Evolutionary conservation across 345 rosid species (phyloP), one percentile per base, ranked within the genome.

Genomic region (Raphanus raphanistrum): DNA sequence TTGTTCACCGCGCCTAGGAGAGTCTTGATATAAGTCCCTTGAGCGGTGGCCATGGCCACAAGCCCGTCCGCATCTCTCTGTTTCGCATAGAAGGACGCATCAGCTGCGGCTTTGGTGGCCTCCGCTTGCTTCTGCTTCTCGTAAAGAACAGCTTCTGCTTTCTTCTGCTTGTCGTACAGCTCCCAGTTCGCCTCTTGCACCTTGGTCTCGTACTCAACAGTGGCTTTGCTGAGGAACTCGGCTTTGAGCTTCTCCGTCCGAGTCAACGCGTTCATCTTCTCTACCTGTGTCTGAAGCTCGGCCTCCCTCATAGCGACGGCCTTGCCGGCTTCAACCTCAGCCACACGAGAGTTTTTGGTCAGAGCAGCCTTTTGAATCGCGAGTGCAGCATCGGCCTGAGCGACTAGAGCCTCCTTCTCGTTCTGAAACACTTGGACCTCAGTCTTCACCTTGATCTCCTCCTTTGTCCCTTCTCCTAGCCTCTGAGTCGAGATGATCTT

Each of bases 121-220:
- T 76, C 91, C 0, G 91, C 94, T 52, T 87, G 84, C 77, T 86
- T 91, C 80, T 86, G 83, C 63, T 78, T 89, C 72, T 85, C 82
- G 25, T 79, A 89, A 1, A 89, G 83, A 29, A 76, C 57, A 4
- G 96, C 92, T 55, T 90, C 92, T 8, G 94, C 96, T 12, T 72
- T 78, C 74, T 89, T 88, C 58, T 89, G 92, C 70, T 90, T 90
- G 73, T 82, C 82, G 71, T 85, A 87, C 0, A 86, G 79, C 43
- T 83, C 88, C 94, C 92, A 88, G 55, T 88, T 90, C 5, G 94
- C 90, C 75, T 88, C 88, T 87, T 88, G 92, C n/a, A 90, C 90
- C 92, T 85, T 86, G 60, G 94, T 88, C 62, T 89, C 92, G 52
- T 90, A 93, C 69, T 90, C 94, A 13, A 90, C 94, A 7, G 85